A percentile compares a stretch with the other conserved stretches of the same genome.
These are phyloP conservation scores for Rhynchosporium agropyri DNA, from an alignment of 2,329 filamentous ascomycete genomes.

Conservation along the genomic window DNA sequence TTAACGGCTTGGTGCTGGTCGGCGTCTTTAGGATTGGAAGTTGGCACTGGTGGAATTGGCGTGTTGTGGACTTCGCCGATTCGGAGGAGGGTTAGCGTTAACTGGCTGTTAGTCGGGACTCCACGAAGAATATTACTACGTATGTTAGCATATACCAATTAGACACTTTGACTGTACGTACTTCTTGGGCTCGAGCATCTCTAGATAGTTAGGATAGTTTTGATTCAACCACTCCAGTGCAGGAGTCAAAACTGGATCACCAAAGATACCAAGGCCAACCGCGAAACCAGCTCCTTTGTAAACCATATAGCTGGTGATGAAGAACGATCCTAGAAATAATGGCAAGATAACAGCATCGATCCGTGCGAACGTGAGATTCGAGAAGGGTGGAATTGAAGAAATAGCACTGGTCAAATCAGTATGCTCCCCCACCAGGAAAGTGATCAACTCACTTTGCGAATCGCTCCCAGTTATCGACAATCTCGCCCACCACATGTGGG, in stretches of 20 bases:
- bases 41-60: constrained; percentile 67
- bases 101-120: constrained; percentile 82
- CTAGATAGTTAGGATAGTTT: constrained; percentile 71
- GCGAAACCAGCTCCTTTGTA: constrained; percentile 67
- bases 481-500: constrained; percentile 49
- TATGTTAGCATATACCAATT: constrained; percentile 43
- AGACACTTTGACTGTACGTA: not conserved
- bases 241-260: constrained; percentile 69
- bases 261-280: constrained; percentile 75
- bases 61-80: constrained; percentile 81
- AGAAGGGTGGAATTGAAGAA: constrained; percentile 55
- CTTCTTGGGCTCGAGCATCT: constrained; percentile 58
- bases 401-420: constrained; percentile 18
- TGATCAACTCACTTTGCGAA: constrained; percentile 46
- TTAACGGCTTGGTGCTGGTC: constrained; percentile 54
- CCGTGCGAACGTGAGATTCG: constrained; percentile 53
- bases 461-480: constrained; percentile 55
- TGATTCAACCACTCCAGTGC: constrained; percentile 61
- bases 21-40: constrained; percentile 47
- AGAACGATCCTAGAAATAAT: constrained; percentile 53
- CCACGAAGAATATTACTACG: constrained; percentile 78
- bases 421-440: not conserved
- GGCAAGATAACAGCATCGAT: constrained; percentile 57
- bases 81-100: constrained; percentile 77
- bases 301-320: constrained; percentile 61